A percentile compares a stretch with the other conserved stretches of the same genome.
Conservation (phyloP, 805 yeast genomes). For the Yamadazyma olivae region DNA sequence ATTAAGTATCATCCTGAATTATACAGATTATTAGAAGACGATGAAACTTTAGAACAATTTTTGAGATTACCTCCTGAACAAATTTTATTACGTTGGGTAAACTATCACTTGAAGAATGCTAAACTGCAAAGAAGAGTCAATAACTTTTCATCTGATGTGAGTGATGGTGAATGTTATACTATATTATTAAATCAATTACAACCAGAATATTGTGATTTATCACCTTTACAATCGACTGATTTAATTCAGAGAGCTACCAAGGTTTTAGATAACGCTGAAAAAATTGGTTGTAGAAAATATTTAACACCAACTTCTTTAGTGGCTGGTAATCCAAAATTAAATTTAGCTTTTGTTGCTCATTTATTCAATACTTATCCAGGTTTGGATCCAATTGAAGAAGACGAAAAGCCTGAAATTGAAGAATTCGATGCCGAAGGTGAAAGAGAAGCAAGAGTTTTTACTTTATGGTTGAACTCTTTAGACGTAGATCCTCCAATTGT, state of each 20-base stretch:
- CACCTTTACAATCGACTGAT: slow-evolving; percentile 79
- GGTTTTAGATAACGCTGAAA: slow-evolving; percentile 83
- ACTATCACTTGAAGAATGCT: slow-evolving; percentile 92
- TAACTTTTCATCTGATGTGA: slow-evolving; percentile 83
- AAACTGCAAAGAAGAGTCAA: slow-evolving; percentile 81
- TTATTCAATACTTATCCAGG: slow-evolving; percentile 97
- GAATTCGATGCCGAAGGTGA: slow-evolving; percentile 99
- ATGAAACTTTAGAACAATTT: slow-evolving; percentile 95
- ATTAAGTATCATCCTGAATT: slow-evolving; percentile 95
- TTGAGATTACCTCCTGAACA: slow-evolving; percentile 97
- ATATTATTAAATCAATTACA: slow-evolving; percentile 83
- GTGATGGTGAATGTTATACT: slow-evolving; percentile 95
- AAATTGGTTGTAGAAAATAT: slow-evolving; percentile 88
- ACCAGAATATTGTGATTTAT: slow-evolving; percentile 75
- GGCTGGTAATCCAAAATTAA: slow-evolving; percentile 94
- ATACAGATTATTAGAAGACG: slow-evolving; percentile 90
- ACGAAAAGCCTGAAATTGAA: slow-evolving; percentile 89
- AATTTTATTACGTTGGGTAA: slow-evolving; percentile 95
- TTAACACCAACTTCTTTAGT: slow-evolving; percentile 91
- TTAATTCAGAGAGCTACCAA: slow-evolving; percentile 81
- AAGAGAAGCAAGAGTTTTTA: slow-evolving; percentile 97
- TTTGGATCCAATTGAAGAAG: slow-evolving; percentile 89
- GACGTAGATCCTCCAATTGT: slow-evolving; percentile 96
- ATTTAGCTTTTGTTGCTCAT: slow-evolving; percentile 96
- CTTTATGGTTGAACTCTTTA: slow-evolving; percentile 93